Base-by-base conservation (phyloP, 352 stramenopile species). In the Globisporangium megalacanthum region DNA sequence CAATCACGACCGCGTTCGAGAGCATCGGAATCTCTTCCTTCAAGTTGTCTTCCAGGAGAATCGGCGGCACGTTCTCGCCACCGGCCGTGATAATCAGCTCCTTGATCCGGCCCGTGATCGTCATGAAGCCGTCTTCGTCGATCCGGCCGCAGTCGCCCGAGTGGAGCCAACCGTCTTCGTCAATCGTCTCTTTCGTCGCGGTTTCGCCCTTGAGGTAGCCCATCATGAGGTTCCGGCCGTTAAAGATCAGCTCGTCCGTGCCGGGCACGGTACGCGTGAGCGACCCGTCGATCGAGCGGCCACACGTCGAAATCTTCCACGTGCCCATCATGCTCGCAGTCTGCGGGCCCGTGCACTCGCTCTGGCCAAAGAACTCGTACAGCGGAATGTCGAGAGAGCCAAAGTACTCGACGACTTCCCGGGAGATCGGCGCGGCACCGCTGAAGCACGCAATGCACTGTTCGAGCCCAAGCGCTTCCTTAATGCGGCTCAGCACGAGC, bases 91-190 rank as follows among this genome's bases (percentile, higher is more conserved):
- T 90, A 54, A 98, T 95, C 19, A 98, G 64, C 69, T 98, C 95
- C 71, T 98, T 98, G 74, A 98, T 98, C 56, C 95, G 90, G 19
- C 95, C 95, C 15, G 95, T 98, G 58, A 98, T 98, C 46, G 68
- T 78, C 76, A 98, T 86, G 68, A 98, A 98, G n/a, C 93, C 88
- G 41, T 92, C 72, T 29, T 88, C 74, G 56, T 97, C 93, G 19
- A 97, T 81, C 54, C 89, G 83, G 20, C 86, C 95, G 42, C 91
- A 94, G 65, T 98, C 95, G 22, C 95, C 95, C 19, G 88, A 96
- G 73, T 98, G 89, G 31, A 98, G 69, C 83, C 84, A 98, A 13
- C 95, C 95, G 2, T 98, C 83, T 1, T 64, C 70, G 61, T 98
- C 93, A 52, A 98, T 95, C 52, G 93, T 89, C 0, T 91, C 83